These are phyloP conservation scores for Balamuthia mandrillaris DNA, from an alignment of 208 protist genomes.

Conservation along the genomic window DNA sequence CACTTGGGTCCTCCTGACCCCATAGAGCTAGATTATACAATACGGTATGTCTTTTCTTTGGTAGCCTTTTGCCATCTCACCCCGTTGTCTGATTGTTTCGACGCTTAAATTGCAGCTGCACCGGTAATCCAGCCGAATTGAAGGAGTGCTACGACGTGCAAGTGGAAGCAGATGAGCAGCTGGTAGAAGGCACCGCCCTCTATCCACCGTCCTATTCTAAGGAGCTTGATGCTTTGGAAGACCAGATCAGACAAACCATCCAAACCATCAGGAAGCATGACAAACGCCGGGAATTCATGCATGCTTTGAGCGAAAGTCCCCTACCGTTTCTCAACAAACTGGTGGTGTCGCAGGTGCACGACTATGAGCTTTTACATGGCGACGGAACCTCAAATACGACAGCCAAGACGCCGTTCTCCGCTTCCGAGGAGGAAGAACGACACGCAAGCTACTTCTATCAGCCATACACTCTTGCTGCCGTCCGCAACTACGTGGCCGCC, in stretches of 20 bases:
- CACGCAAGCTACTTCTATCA: slow-evolving; percentile 33
- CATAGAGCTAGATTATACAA: slow-evolving; percentile 24
- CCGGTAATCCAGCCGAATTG: background rate
- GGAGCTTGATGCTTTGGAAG: background rate
- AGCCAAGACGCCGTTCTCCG: background rate
- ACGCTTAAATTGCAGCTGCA: background rate
- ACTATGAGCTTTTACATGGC: background rate
- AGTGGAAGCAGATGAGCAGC: slow-evolving; percentile 3
- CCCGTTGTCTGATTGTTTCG: background rate
- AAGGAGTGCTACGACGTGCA: slow-evolving; percentile 26
- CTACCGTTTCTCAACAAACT: slow-evolving; percentile 24
- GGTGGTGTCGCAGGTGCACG: slow-evolving; percentile 8
- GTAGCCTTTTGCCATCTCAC: too few species aligned
- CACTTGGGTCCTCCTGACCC: background rate
- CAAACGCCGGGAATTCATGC: slow-evolving; percentile 8
- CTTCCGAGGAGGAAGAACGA: background rate
- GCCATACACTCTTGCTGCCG: too few species aligned
- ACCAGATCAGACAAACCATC: background rate
- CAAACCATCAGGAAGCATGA: slow-evolving; percentile 19
- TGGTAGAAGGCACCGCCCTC: background rate
- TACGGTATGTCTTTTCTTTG: background rate
- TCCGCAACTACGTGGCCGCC: too few species aligned
- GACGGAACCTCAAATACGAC: too few species aligned
- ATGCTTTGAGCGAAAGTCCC: background rate
- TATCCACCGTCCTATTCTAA: background rate